Percentiles rank a stretch among this genome's conserved stretches.
phyloP scores from a whole-genome alignment of 345 rosid genomes.

The Rhizophora mangle region DNA sequence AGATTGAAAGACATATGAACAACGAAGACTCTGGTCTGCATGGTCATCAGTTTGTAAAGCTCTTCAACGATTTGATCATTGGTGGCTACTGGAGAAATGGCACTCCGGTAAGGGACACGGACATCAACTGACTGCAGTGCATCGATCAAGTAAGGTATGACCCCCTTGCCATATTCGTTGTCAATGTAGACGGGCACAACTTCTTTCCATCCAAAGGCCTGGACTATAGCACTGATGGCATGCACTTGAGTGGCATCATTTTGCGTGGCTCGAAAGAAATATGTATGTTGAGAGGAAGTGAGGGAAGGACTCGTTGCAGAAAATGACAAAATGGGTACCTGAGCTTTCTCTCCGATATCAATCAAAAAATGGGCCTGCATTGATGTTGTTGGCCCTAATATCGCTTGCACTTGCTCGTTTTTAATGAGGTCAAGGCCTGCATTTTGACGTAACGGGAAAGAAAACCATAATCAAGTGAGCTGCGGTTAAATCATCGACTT shows the following conservation, averaged over 20 bases:
- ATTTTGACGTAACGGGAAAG: too few species aligned
- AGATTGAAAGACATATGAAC: slow-evolving; percentile 39
- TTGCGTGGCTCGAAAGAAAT: slow-evolving; percentile 36
- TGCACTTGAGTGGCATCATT: slow-evolving; percentile 38
- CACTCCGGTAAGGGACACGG: slow-evolving; percentile 19
- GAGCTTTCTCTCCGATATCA: too few species aligned
- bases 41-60: slow-evolving; percentile 40
- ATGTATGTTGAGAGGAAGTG: slow-evolving; percentile 21
- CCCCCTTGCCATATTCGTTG: slow-evolving; percentile 35
- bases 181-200: slow-evolving; percentile 34
- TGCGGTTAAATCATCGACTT: too few species aligned
- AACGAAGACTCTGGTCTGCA: slow-evolving; percentile 49
- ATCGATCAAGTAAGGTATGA: slow-evolving; percentile 34
- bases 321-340: too few species aligned
- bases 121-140: slow-evolving; percentile 30
- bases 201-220: slow-evolving; percentile 41
- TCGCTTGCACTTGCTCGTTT: too few species aligned
- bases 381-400: too few species aligned
- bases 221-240: slow-evolving; percentile 40
- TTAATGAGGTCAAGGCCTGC: too few species aligned
- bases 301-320: slow-evolving; percentile 12
- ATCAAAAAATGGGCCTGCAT: too few species aligned
- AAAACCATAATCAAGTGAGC: too few species aligned
- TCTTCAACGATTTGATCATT: slow-evolving; percentile 38
- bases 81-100: slow-evolving; percentile 26